Conservation (phyloP, 805 yeast species). For the Tetrapisispora fleetii region DNA sequence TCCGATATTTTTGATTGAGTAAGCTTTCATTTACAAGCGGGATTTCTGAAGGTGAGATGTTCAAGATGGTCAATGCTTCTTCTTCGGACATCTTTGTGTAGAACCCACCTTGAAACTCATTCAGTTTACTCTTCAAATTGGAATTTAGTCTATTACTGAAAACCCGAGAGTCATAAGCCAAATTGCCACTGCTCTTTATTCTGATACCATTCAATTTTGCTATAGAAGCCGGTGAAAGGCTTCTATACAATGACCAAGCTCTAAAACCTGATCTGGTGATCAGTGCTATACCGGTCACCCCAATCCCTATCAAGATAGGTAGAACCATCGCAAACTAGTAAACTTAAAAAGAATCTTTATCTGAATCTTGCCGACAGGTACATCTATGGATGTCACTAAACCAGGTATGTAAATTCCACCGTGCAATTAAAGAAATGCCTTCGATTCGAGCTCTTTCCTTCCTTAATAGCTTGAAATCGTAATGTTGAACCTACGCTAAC, state of each 20-base stretch:
- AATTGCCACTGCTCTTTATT: constrained; percentile 5
- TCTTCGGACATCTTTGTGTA: constrained; percentile 53
- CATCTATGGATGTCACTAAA: no score
- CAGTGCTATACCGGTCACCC: constrained; percentile 21
- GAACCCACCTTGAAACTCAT: constrained; percentile 50
- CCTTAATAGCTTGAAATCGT: no score
- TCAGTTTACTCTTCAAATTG: constrained; percentile 10
- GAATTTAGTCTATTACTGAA: constrained; percentile 10
- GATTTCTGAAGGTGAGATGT: constrained; percentile 48
- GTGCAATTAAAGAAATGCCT: no score
- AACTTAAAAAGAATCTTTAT: no score
- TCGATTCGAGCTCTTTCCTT: no score
- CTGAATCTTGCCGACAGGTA: no score
- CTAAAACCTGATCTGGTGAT: constrained; percentile 21
- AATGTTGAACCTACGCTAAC: no score
- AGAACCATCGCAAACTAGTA: constrained; percentile 18
- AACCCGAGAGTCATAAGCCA: constrained; percentile 9
- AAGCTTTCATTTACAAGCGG: constrained; percentile 37
- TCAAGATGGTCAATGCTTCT: constrained; percentile 59
- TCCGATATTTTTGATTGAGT: constrained; percentile 72
- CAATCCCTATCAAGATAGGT: constrained; percentile 25
- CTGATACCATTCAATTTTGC: constrained; percentile 22
- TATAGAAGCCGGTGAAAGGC: constrained; percentile 20
- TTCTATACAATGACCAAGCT: constrained; percentile 25
- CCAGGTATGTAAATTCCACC: no score